Evolutionary conservation across 2,329 filamentous ascomycete genomes (phyloP).

Genomic region (Alternaria metachromatica): DNA sequence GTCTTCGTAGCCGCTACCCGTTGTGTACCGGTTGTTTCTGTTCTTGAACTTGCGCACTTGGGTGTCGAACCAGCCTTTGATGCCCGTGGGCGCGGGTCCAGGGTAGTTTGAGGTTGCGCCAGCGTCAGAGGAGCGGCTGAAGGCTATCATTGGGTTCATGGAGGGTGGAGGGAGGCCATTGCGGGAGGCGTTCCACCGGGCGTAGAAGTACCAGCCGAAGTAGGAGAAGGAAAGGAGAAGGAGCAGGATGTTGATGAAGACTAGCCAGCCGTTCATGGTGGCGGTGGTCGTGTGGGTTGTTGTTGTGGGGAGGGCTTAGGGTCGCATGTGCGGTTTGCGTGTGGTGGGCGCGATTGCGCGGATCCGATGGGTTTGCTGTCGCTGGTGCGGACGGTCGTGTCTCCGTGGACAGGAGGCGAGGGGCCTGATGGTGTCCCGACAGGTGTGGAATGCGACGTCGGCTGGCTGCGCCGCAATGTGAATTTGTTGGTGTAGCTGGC

Average conservation of each 20-base stretch:
- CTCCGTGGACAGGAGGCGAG: not conserved
- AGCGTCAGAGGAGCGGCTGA: slow-evolving; percentile 52
- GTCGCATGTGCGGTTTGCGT: slow-evolving; percentile 17
- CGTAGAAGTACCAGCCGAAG: slow-evolving; percentile 72
- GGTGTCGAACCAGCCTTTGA: slow-evolving; percentile 76
- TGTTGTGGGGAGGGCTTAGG: slow-evolving; percentile 1
- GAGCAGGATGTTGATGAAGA: slow-evolving; percentile 76
- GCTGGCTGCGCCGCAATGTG: slow-evolving; percentile 13
- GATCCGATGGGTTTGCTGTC: slow-evolving; percentile 7
- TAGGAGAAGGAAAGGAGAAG: slow-evolving; percentile 66
- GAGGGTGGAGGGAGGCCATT: slow-evolving; percentile 77
- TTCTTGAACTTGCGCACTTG: slow-evolving; percentile 69
- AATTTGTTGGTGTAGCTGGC: slow-evolving; percentile 21
- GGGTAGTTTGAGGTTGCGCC: slow-evolving; percentile 51
- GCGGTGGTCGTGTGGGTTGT: slow-evolving; percentile 15
- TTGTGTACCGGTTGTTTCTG: slow-evolving; percentile 69
- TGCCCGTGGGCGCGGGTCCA: slow-evolving; percentile 65
- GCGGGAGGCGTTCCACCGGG: slow-evolving; percentile 73
- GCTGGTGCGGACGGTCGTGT: not conserved
- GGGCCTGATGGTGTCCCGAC: not conserved
- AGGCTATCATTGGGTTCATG: slow-evolving; percentile 75
- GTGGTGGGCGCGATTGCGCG: slow-evolving; percentile 15
- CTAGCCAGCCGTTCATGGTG: slow-evolving; percentile 53
- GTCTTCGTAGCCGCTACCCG: slow-evolving; percentile 79
- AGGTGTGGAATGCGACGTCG: not conserved